Base-by-base conservation (phyloP, 768 basidiomycete species). In the Cyathus striatus region DNA sequence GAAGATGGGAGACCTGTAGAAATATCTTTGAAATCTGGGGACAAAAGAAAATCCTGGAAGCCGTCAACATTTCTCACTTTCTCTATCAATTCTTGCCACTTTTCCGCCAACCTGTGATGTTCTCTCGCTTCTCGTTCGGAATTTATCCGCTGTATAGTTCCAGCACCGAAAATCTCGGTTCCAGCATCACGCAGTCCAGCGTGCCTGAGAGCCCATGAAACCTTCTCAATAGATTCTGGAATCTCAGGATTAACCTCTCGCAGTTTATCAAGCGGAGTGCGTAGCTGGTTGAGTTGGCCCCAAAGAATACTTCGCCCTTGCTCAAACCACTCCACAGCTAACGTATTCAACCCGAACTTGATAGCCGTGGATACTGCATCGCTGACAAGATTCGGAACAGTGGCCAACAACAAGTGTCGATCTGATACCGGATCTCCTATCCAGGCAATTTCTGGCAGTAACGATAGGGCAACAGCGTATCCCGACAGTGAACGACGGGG, bases 321-420 rank as follows among this genome's bases (percentile, higher is more conserved):
- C 44, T 57, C 56, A 22, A 57, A 43, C 53, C 53, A 57, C 25
- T 57, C 56, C 5, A 57, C 25, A 16, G 56, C 53, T 23, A 38
- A 37, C 2, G 47, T 36, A 20, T 23, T 21, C n/a, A 34, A 22
- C 6, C 44, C 46, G 14, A 22, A 12, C 12, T 23, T 14, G 34
- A 55, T 46, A 2, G 49, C 51, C 5, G 33, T 36, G 5, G 53
- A 38, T 0, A 52, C 51, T 9, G 51, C 56, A 4, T 42, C 44
- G 4, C 35, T 35, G 12, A 40, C 24, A 22, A 50, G 33, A 21
- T 39, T 24, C 7, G 41, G 49, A 25, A 46, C 25, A 12, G 23
- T 30, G 10, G 36, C 13, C 17, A 55, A 39, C 16, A 39, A 18
- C 14, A 23, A 16, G 17, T 49, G 46, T 23, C 51, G 41, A 16